Evolutionary conservation across 2,329 filamentous ascomycete species (phyloP).

Genomic region (Zymoseptoria passerinii): DNA sequence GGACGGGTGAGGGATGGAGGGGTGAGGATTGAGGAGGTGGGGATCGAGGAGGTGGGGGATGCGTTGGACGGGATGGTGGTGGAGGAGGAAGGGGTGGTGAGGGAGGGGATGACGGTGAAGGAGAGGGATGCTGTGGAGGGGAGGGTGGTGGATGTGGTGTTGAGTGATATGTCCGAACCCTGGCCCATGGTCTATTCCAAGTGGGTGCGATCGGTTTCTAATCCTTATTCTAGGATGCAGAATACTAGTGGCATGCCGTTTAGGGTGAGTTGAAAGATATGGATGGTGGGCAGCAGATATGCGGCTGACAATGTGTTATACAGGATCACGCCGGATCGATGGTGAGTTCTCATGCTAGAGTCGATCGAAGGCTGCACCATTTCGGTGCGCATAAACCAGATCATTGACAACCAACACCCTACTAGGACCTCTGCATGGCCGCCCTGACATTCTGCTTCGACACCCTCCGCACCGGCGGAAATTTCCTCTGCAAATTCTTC

Average conservation of each 20-base stretch:
- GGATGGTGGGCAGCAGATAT: background rate
- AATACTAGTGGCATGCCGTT: slow-evolving; percentile 75
- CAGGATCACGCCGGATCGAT: slow-evolving; percentile 90
- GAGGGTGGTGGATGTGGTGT: slow-evolving; percentile 75
- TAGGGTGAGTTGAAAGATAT: background rate
- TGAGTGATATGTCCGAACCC: slow-evolving; percentile 99
- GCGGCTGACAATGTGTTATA: slow-evolving; percentile 38
- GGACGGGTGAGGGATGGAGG: slow-evolving; percentile 40
- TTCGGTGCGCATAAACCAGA: background rate
- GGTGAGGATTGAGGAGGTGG: slow-evolving; percentile 33
- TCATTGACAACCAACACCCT: background rate
- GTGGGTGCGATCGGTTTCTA: slow-evolving; percentile 83
- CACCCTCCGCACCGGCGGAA: slow-evolving; percentile 70
- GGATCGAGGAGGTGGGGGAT: too few relatives aligned
- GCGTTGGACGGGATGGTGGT: slow-evolving; percentile 46
- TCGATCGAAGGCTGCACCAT: background rate
- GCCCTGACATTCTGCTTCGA: slow-evolving; percentile 80
- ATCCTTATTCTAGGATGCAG: slow-evolving; percentile 97
- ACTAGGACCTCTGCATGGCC: slow-evolving; percentile 84
- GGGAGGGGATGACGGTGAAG: slow-evolving; percentile 16
- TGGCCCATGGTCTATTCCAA: slow-evolving; percentile 74
- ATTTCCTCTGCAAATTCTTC: slow-evolving; percentile 98
- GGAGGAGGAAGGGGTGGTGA: slow-evolving; percentile 24
- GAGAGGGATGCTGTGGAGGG: slow-evolving; percentile 29
- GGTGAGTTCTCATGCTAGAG: slow-evolving; percentile 49